Conservation (phyloP, 2,329 filamentous ascomycete species). For the Claviceps pusilla region DNA sequence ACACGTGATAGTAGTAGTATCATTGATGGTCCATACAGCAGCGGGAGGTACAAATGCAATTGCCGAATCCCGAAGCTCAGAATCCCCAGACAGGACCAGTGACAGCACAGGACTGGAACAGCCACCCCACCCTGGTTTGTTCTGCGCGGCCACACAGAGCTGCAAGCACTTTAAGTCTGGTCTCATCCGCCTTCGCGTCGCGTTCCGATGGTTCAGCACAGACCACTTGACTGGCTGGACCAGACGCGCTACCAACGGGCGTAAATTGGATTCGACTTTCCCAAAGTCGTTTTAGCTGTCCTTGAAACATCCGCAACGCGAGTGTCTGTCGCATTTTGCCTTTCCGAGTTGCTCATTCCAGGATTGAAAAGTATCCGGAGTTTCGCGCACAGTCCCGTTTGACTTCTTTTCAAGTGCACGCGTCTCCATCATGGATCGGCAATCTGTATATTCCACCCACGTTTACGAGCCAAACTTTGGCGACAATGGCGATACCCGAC, state of each 20-base stretch:
- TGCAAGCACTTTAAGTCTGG: conserved; percentile 11
- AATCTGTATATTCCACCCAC: conserved; percentile 72
- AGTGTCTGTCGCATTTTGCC: too few relatives aligned
- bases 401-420: background rate
- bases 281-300: background rate
- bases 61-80: too few relatives aligned
- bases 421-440: conserved; percentile 55
- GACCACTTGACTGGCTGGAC: too few relatives aligned
- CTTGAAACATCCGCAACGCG: background rate
- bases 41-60: too few relatives aligned
- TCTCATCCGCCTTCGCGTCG: background rate
- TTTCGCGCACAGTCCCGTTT: background rate
- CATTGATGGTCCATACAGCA: too few relatives aligned
- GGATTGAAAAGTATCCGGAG: background rate
- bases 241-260: background rate
- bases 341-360: background rate
- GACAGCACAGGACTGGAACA: background rate
- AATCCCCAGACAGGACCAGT: too few relatives aligned
- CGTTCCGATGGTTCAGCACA: background rate
- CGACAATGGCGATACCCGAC: conserved; percentile 51
- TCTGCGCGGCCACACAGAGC: conserved; percentile 1
- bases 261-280: background rate
- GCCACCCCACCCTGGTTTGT: too few relatives aligned
- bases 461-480: conserved; percentile 57
- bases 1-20: background rate